Conservation (phyloP, 768 basidiomycete genomes). For the Mycena sanguinolenta region DNA sequence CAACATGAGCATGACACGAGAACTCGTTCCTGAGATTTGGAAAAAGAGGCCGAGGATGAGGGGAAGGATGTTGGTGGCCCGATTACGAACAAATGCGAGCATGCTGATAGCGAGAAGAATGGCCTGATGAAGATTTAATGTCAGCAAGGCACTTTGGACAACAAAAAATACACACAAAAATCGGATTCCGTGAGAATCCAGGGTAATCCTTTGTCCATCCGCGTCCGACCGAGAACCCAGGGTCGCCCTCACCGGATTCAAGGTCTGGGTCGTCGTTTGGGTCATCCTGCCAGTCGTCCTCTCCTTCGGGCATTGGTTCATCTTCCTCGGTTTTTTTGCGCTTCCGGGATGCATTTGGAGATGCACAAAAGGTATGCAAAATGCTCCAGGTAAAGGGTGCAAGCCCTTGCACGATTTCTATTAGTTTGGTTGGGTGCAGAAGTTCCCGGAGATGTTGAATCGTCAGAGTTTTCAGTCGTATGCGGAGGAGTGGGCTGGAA, state of each 20-base stretch:
- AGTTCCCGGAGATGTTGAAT: no score
- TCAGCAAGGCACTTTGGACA: no score
- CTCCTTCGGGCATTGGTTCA: no score
- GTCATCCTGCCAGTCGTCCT: constrained; percentile 25
- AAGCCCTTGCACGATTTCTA: no score
- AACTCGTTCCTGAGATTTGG: constrained; percentile 45
- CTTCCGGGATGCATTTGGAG: no score
- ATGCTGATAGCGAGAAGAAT: constrained; percentile 28
- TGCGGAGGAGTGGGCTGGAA: constrained; percentile 1
- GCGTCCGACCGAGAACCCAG: background rate
- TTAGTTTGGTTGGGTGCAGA: no score
- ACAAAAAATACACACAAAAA: no score
- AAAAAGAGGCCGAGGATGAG: constrained; percentile 47
- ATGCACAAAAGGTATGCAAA: no score
- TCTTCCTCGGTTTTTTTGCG: no score
- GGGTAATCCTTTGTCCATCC: no score
- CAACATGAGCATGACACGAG: constrained; percentile 40
- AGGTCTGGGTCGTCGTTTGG: constrained; percentile 15
- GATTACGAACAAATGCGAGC: constrained; percentile 36
- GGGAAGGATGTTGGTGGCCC: constrained; percentile 44
- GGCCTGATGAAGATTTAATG: constrained; percentile 5
- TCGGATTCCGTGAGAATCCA: no score
- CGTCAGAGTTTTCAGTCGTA: background rate
- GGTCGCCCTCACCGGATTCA: constrained; percentile 6
- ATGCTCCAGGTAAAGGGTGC: no score